phyloP scores from a whole-genome alignment of 306 rosid genomes.

The Trifolium repens region DNA sequence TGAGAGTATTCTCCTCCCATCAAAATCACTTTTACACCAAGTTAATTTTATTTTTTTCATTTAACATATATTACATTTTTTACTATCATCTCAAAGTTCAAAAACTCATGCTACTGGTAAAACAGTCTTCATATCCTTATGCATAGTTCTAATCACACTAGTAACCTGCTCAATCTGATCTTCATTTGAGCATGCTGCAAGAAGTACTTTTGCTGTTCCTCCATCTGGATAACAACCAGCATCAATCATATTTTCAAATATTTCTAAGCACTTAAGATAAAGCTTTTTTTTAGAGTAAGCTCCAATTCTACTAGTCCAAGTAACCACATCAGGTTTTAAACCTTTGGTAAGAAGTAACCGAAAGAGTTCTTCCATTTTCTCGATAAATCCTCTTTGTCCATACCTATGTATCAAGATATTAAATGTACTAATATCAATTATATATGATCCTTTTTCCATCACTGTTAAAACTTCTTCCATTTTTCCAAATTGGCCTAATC shows the following conservation, averaged over 20 bases:
- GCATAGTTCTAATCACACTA: conserved; percentile 77
- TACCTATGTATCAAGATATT: conserved; percentile 80
- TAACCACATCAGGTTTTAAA: conserved; percentile 84
- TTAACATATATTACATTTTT: neutral
- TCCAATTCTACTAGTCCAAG: conserved; percentile 94
- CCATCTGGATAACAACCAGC: conserved; percentile 92
- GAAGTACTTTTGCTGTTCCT: conserved; percentile 86
- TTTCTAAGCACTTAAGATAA: conserved; percentile 72
- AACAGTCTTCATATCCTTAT: conserved; percentile 63
- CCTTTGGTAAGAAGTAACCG: conserved; percentile 56
- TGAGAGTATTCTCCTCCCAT: neutral
- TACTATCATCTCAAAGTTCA: neutral
- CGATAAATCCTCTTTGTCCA: conserved; percentile 80
- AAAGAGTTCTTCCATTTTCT: conserved; percentile 77
- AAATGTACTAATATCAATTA: conserved; percentile 76
- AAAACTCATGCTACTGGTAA: conserved; percentile 52
- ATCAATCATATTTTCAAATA: conserved; percentile 94
- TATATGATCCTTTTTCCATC: conserved; percentile 69
- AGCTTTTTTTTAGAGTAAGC: conserved; percentile 88
- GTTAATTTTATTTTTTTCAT: neutral
- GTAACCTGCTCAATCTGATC: conserved; percentile 84
- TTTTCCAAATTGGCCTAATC: conserved; percentile 73
- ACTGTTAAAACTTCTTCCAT: conserved; percentile 77
- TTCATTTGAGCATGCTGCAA: conserved; percentile 77
- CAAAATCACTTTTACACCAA: neutral